Evolutionary conservation across 1,284 basidiomycete genomes (phyloP).

Genomic region (Moniliella sp.): DNA sequence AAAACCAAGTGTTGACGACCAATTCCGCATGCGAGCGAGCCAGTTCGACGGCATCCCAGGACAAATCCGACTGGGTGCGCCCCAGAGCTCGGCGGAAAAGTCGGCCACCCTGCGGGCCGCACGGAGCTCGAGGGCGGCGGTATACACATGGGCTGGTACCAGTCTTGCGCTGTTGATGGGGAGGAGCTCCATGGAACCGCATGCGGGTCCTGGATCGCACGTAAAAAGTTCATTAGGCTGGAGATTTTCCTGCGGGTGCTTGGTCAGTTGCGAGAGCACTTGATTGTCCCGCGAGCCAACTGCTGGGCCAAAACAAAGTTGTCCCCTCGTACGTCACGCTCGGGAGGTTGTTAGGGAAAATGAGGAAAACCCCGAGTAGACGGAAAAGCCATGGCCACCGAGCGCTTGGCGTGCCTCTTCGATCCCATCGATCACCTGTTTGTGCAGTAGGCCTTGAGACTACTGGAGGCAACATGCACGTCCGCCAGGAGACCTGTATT

Average conservation of each 20-base stretch:
- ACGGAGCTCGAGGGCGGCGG: constrained; percentile 15
- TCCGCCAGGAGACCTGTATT: constrained; percentile 36
- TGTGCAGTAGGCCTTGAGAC: constrained; percentile 48
- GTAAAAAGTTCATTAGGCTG: constrained; percentile 14
- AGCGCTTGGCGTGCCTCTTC: constrained; percentile 50
- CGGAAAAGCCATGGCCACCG: constrained; percentile 57
- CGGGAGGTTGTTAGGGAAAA: constrained; percentile 6
- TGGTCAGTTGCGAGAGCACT: constrained; percentile 11
- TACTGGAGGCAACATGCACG: constrained; percentile 50
- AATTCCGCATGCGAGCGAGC: constrained; percentile 20
- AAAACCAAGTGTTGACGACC: constrained; percentile 23
- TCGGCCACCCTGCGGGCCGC: constrained; percentile 17
- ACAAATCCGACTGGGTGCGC: constrained; percentile 14
- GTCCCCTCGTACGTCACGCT: constrained; percentile 11
- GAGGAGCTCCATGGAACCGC: constrained; percentile 10
- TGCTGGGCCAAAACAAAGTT: constrained; percentile 22
- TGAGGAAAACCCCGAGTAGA: constrained; percentile 40
- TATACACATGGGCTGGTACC: constrained; percentile 12
- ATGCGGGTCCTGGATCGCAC: constrained; percentile 7
- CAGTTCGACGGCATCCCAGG: constrained; percentile 22
- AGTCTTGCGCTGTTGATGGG: constrained; percentile 10
- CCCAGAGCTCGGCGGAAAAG: constrained; percentile 15
- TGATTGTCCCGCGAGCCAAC: constrained; percentile 23
- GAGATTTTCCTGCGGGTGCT: constrained; percentile 6
- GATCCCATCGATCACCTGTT: constrained; percentile 42